A percentile compares a stretch with the other conserved stretches of the same genome.
Conservation (phyloP, 2,329 filamentous ascomycete genomes). For the Parastagonospora nodorum region DNA sequence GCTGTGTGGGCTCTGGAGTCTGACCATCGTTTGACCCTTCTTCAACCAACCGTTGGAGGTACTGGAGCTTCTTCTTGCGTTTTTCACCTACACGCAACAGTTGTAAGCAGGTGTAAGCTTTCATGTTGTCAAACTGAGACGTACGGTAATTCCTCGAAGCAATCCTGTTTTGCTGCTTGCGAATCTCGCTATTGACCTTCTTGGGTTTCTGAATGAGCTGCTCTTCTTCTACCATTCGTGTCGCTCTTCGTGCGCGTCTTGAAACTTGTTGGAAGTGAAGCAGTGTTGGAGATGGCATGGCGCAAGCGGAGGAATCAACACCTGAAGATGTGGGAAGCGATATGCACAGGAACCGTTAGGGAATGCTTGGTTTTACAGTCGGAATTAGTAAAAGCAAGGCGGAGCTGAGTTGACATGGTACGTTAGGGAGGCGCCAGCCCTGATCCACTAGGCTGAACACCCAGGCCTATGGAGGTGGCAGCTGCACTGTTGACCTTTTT, state of each 20-base stretch:
- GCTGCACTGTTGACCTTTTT: constrained; percentile 23
- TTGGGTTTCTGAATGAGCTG: constrained; percentile 31
- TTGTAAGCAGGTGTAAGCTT: neutral
- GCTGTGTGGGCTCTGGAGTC: constrained; percentile 13
- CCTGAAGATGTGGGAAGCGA: constrained; percentile 8
- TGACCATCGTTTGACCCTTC: constrained; percentile 25
- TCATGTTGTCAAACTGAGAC: constrained; percentile 4
- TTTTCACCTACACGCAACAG: constrained; percentile 35
- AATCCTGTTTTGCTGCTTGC: constrained; percentile 46
- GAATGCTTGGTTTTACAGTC: constrained; percentile 23
- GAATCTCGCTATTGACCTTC: constrained; percentile 44
- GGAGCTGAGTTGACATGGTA: constrained; percentile 25
- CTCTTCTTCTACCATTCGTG: constrained; percentile 4
- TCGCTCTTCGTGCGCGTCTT: constrained; percentile 14
- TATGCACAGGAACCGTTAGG: constrained; percentile 11
- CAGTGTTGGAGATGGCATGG: constrained; percentile 21
- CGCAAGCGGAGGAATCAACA: constrained; percentile 20
- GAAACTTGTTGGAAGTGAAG: constrained; percentile 11
- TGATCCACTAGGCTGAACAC: constrained; percentile 9
- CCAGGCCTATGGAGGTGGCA: constrained; percentile 20
- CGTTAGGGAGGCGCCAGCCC: constrained; percentile 14
- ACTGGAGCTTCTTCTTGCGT: constrained; percentile 44
- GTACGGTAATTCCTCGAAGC: constrained; percentile 45
- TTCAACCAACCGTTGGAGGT: constrained; percentile 40
- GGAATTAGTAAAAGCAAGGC: constrained; percentile 14